Base-by-base conservation (phyloP, 106 monocot genomes). In the Apostasia ramifera region DNA sequence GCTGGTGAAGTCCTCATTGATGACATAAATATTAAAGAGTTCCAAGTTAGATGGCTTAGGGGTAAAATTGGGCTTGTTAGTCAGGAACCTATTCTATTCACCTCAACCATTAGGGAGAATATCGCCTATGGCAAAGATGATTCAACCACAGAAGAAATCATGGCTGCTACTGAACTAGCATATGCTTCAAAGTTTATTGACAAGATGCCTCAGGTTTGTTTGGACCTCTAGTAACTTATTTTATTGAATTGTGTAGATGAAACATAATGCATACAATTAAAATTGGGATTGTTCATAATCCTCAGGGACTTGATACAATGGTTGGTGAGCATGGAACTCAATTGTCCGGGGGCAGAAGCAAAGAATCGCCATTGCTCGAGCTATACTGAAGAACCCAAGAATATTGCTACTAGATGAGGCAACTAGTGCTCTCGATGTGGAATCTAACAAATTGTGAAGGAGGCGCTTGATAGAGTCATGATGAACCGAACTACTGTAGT, bases 301-400 rank as follows among this genome's bases (percentile, higher is more conserved):
- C 8, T 43, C 71, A 87, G 87, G 87, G 87, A 6, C 52, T 87
- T 58, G 83, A 87, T 45, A 83, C 87, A 46, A 64, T 82, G 72
- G 83, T 81, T 59, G 87, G 83, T 15, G 80, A 83, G 42, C 83
- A 87, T 64, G 87, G 87, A 5, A 83, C 87, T 54, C 83, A 87
- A 45, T 65, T 87, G 12, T 83, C 83, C 5, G 83, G 83, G 11
- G 83, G 5, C 83, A 83, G 50, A 83, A 83, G 57, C 83, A 83
- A 75, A 74, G 83, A 48, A 55, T 83, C 11, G 79, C 83, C 57
- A 83, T 83, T 56, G 83, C 83, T 8, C 70, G 83, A 56, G 75
- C 83, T 43, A 78, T 83, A 14, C 55, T 83, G 38, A 83, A 83
- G 56, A 75, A 79, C 49, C 83, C 83, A 39, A 56, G 71, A 37